Evolutionary conservation across 805 yeast species (phyloP), one percentile per base, ranked within the genome.

Genomic region (Yarrowia deformans): DNA sequence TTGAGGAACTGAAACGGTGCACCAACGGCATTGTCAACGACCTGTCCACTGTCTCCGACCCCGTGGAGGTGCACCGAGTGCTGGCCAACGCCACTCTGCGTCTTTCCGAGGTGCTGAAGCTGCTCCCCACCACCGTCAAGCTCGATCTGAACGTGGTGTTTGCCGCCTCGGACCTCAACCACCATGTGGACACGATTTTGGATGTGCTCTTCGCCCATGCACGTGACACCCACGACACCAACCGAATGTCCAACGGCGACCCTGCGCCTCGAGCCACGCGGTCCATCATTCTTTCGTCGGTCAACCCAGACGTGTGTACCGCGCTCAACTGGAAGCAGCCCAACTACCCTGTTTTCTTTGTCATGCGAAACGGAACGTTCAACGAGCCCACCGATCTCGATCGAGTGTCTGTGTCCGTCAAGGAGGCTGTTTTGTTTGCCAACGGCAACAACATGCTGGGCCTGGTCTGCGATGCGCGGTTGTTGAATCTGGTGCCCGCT

Each of bases 291-390:
- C 91, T 95, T 78, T 87, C 97, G 13, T 91, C 97, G 0, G 86
- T 90, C 69, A 92, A 93, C 78, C 90, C 97, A 42, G 86, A 88
- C 56, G 91, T 93, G n/a, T 95, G 98, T 79, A 91, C 97, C 12
- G 90, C 92, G 56, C 80, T 95, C 73, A 95, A 95, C 79, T 95
- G 99, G 99, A 95, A 95, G 79, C 99, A 95, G 79, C 98, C 99
- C 14, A 94, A 94, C 77, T 95, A 90, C 79, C 98, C 99, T 0
- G 98, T 95, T 0, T 88, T 95, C 72, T 90, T 91, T 79, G 86
- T 88, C 69, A 86, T 93, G 84, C 88, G 87, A 58, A 74, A 76
- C 39, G 79, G 79, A 1, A 77, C 75, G 55, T 76, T 74, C 8
- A 71, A 72, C n/a, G 73, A 67, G 35, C 73, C 69, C 29, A 72